Percentiles rank a stretch among this genome's conserved stretches.
Conservation (phyloP, 768 basidiomycete genomes). For the Tremella yokohamensis region DNA sequence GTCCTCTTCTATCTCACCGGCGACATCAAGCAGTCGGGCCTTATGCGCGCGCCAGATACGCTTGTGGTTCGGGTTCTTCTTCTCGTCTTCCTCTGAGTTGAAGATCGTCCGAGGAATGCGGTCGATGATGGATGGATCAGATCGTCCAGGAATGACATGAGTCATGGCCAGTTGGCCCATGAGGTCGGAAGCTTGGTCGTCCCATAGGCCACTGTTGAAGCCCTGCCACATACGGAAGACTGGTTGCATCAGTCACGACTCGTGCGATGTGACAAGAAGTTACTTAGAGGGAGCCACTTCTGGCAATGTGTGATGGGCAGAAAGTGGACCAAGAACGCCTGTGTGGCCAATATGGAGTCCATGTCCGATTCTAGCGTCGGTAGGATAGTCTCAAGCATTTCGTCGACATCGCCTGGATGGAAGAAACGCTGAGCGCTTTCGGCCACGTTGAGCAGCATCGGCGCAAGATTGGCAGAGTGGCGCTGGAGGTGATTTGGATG, state of each 20-base stretch:
- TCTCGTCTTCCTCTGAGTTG: constrained; percentile 41
- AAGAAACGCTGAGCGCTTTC: constrained; percentile 70
- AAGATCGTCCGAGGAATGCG: constrained; percentile 50
- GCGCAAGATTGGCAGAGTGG: constrained; percentile 49
- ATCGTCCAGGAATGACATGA: constrained; percentile 72
- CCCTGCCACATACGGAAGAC: constrained; percentile 83
- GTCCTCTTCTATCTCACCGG: constrained; percentile 36
- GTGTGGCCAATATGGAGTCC: constrained; percentile 71
- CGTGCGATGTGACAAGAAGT: constrained; percentile 20
- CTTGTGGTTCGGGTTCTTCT: constrained; percentile 24
- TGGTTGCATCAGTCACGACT: constrained; percentile 16
- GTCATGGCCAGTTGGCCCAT: constrained; percentile 71
- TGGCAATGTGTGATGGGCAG: constrained; percentile 80
- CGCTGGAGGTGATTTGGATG: constrained; percentile 52
- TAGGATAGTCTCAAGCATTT: constrained; percentile 83
- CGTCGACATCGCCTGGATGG: constrained; percentile 77
- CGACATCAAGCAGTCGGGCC: constrained; percentile 31
- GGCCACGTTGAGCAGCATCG: constrained; percentile 51
- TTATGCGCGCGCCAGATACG: constrained; percentile 26
- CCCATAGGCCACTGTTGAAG: constrained; percentile 81
- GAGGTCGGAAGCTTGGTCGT: constrained; percentile 84
- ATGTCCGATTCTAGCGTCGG: constrained; percentile 57
- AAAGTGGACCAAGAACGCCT: constrained; percentile 81
- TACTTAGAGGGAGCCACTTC: constrained; percentile 68
- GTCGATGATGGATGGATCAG: constrained; percentile 66